Base-by-base conservation (phyloP, 1,284 basidiomycete genomes). In the Clitocybe nebularis region DNA sequence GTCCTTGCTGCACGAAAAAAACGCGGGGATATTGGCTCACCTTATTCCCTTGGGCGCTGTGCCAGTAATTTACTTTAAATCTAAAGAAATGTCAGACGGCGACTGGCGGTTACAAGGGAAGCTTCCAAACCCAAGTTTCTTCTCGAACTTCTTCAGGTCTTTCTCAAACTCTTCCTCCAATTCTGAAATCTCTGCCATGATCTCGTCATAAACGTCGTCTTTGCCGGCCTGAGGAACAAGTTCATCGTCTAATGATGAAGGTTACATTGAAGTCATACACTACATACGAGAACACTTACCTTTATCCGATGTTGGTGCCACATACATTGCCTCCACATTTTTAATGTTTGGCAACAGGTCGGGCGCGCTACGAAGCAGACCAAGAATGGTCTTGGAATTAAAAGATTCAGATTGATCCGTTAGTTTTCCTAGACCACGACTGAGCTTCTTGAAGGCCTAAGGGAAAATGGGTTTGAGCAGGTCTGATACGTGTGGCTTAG, bases 21-120 rank as follows among this genome's bases (percentile, higher is more conserved):
- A 5, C 4, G 5, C 9, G n/a, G n/a, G n/a, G n/a, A n/a, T n/a
- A n/a, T n/a, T n/a, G 10, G 44, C 49, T 29, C 34, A 79, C 85
- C 71, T 93, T 93, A 42, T 81, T 88, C 6, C 92, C 92, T 39
- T 75, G 71, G 2, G 79, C 78, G 52, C 88, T 92, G 54, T 94
- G 89, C 90, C 91, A 93, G 64, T 83, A 94, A 7, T 66, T 67
- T 41, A 91, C 60, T 35, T 78, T 72, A 52, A 59, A 63, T 17
- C 81, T 84, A 44, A 9, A 38, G 34, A 45, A 34, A 3, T 24
- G 13, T 13, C 13, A 29, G 11, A 36, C 14, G 23, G 41, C 26
- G 49, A 30, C n/a, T n/a, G n/a, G n/a, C n/a, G n/a, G n/a, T n/a
- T n/a, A n/a, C 21, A 32, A 40, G 33, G 28, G 46, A 16, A 30